These are phyloP conservation scores for Tuber borchii DNA, from an alignment of 495 filamentous ascomycete species.

Conservation along the genomic window DNA sequence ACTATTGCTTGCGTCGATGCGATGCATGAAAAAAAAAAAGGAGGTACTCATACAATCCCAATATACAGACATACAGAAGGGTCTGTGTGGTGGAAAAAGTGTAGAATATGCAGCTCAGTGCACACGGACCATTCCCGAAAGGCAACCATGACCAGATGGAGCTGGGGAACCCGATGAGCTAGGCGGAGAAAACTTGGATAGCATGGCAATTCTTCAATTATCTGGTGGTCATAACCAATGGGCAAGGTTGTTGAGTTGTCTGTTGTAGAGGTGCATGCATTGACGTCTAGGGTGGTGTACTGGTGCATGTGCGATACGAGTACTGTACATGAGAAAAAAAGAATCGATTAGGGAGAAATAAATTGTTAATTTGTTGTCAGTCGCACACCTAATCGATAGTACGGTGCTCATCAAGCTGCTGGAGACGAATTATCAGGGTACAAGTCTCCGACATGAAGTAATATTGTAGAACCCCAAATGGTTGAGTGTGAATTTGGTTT, in stretches of 20 bases:
- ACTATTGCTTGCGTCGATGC: neutral
- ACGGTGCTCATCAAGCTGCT: neutral
- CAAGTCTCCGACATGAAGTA: neutral
- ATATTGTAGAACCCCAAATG: neutral
- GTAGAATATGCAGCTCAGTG: neutral
- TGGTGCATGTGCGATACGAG: neutral
- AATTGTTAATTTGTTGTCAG: neutral
- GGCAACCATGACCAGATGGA: slow-evolving; percentile 1
- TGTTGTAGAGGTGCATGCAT: neutral
- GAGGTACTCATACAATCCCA: neutral
- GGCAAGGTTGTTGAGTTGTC: neutral
- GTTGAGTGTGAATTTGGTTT: neutral
- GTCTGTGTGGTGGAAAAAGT: neutral
- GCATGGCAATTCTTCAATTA: neutral
- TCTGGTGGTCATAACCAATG: neutral
- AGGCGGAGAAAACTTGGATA: neutral
- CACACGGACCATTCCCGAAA: slow-evolving; percentile 3
- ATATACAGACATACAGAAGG: neutral
- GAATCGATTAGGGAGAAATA: neutral
- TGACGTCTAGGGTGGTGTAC: neutral
- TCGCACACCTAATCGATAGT: neutral
- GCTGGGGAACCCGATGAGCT: neutral
- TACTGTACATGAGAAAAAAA: neutral
- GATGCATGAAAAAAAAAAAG: neutral
- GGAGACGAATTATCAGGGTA: neutral